These are phyloP conservation scores for Globisporangium yorkense DNA, from an alignment of 352 stramenopile species.

Conservation along the genomic window DNA sequence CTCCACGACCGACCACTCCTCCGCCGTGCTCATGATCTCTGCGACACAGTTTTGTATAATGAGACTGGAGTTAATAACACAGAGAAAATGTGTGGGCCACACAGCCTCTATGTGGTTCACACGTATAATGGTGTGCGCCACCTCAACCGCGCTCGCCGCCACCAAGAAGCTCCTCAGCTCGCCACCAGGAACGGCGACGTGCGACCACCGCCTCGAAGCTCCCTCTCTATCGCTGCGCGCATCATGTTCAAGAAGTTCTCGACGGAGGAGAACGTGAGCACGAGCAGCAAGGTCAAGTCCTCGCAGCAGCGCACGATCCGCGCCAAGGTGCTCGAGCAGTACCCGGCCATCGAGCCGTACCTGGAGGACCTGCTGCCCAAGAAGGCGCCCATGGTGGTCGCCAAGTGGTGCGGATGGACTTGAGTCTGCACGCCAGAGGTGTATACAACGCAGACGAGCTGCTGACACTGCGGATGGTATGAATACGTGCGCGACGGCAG, in stretches of 20 bases:
- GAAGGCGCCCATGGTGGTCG: conserved; percentile 91
- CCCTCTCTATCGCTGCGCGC: neutral
- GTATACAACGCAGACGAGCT: too few species aligned
- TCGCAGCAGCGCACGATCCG: conserved; percentile 96
- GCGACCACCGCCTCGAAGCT: too few species aligned
- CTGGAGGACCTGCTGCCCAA: conserved; percentile 90
- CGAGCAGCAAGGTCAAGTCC: conserved; percentile 96
- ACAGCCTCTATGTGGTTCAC: neutral
- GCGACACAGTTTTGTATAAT: too few species aligned
- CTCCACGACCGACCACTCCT: conserved; percentile 41
- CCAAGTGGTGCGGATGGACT: conserved; percentile 68
- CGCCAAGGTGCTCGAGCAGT: conserved; percentile 92
- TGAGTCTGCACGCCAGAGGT: neutral
- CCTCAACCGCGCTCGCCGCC: neutral
- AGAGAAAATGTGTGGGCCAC: neutral
- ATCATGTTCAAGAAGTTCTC: conserved; percentile 96
- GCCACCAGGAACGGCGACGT: neutral
- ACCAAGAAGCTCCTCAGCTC: neutral
- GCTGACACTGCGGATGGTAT: too few species aligned
- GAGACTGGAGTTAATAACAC: neutral
- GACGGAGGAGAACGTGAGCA: conserved; percentile 91
- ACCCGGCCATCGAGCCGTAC: conserved; percentile 85
- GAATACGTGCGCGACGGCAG: conserved; percentile 22
- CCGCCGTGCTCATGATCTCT: neutral
- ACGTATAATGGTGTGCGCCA: neutral